phyloP scores from a whole-genome alignment of 2,329 filamentous ascomycete genomes.

The Emergomyces africanus region DNA sequence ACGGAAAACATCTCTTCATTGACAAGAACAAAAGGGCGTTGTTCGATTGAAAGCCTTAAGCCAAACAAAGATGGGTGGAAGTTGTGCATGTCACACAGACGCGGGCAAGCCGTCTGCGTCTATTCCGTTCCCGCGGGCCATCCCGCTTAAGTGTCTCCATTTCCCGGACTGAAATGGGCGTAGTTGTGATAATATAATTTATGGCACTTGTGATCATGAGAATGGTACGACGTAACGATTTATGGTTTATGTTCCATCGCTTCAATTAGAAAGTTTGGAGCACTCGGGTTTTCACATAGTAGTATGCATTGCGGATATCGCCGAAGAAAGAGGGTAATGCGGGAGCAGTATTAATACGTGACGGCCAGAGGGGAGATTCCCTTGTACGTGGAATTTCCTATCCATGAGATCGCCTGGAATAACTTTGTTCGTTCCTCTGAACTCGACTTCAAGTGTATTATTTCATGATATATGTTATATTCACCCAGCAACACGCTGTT shows the following conservation, averaged over 20 bases:
- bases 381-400: not conserved
- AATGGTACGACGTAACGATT: not conserved
- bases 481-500: not conserved
- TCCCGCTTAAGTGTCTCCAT: not conserved
- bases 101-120: not conserved
- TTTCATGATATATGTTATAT: not conserved
- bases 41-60: too few relatives aligned
- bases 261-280: not conserved
- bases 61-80: too few relatives aligned
- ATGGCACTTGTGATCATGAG: not conserved
- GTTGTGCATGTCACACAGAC: not conserved
- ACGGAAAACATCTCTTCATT: too few relatives aligned
- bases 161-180: not conserved
- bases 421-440: not conserved
- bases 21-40: too few relatives aligned
- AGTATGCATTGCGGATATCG: not conserved
- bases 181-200: not conserved
- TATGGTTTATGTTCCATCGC: not conserved
- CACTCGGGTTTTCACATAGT: not conserved
- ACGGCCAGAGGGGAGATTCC: not conserved
- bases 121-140: not conserved
- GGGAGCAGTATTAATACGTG: not conserved
- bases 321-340: not conserved
- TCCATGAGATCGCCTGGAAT: not conserved
- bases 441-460: not conserved